A percentile compares a stretch with the other conserved stretches of the same genome.
Conservation (phyloP, 352 stramenopile species). For the Globisporangium parvum region DNA sequence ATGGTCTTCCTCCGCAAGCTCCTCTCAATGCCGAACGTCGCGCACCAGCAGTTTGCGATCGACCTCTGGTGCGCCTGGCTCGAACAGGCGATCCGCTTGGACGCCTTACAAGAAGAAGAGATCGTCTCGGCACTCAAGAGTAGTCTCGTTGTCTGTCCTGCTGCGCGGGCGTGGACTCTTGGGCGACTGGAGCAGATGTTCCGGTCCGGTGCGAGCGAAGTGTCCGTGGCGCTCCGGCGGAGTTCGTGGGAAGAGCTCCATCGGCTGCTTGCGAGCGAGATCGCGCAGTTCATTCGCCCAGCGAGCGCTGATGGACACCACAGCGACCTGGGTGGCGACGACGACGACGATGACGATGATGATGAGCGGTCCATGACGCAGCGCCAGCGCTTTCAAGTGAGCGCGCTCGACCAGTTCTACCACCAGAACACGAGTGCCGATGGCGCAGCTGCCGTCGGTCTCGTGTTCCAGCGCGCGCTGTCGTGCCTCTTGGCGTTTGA, state of each 20-base stretch:
- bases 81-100: conserved; percentile 30
- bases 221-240: conserved; percentile 4
- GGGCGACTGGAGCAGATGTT: conserved; percentile 40
- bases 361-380: conserved; percentile 11
- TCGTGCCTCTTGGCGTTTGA: conserved; percentile 44
- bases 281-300: conserved; percentile 36
- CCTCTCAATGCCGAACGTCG: conserved; percentile 36
- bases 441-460: conserved; percentile 30
- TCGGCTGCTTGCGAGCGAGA: conserved; percentile 28
- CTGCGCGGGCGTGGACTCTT: conserved; percentile 36
- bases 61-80: conserved; percentile 72
- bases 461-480: conserved; percentile 41
- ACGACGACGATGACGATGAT: conserved; percentile 21
- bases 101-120: conserved; percentile 64
- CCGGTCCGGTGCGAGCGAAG: background rate
- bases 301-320: background rate
- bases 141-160: conserved; percentile 29
- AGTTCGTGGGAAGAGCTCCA: conserved; percentile 42
- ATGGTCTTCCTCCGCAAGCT: conserved; percentile 81
- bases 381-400: conserved; percentile 25
- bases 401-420: conserved; percentile 41
- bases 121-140: conserved; percentile 50
- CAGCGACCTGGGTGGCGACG: conserved; percentile 14
- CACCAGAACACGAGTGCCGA: conserved; percentile 40
- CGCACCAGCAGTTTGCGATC: conserved; percentile 54